phyloP scores from a whole-genome alignment of 345 rosid genomes.

The Salix caprea region DNA sequence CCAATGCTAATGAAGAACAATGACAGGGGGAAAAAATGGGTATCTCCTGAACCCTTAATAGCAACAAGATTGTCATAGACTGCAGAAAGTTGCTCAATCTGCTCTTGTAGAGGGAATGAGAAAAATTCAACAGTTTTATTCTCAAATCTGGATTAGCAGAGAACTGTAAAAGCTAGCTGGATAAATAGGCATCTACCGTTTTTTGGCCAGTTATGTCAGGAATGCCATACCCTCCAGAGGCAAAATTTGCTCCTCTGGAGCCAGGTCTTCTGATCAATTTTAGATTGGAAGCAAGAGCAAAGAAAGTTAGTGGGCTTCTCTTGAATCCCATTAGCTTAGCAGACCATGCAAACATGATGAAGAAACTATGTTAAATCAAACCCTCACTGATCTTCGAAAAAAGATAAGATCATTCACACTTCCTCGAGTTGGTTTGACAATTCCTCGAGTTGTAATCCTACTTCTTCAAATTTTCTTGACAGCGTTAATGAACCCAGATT shows the following conservation, averaged over 20 bases:
- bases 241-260: conserved; percentile 44
- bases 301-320: conserved; percentile 46
- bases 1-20: too few relatives aligned
- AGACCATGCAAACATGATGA: conserved; percentile 14
- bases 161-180: background rate
- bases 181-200: conserved; percentile 1
- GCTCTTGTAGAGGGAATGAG: too few relatives aligned
- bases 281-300: conserved; percentile 24
- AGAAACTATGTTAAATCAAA: background rate
- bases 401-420: background rate
- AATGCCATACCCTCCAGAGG: conserved; percentile 57
- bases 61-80: too few relatives aligned
- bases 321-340: conserved; percentile 40
- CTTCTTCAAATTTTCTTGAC: too few relatives aligned
- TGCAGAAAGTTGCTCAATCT: too few relatives aligned
- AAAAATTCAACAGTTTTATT: background rate
- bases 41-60: too few relatives aligned
- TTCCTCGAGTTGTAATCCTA: too few relatives aligned
- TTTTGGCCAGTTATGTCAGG: conserved; percentile 32
- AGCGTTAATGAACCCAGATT: too few relatives aligned
- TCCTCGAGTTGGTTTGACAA: too few relatives aligned
- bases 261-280: conserved; percentile 17
- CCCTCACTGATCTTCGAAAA: background rate
- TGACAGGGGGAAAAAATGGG: too few relatives aligned
- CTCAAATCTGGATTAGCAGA: background rate